These are phyloP conservation scores for Alternaria arborescens DNA, from an alignment of 2,329 filamentous ascomycete species.

Conservation along the genomic window DNA sequence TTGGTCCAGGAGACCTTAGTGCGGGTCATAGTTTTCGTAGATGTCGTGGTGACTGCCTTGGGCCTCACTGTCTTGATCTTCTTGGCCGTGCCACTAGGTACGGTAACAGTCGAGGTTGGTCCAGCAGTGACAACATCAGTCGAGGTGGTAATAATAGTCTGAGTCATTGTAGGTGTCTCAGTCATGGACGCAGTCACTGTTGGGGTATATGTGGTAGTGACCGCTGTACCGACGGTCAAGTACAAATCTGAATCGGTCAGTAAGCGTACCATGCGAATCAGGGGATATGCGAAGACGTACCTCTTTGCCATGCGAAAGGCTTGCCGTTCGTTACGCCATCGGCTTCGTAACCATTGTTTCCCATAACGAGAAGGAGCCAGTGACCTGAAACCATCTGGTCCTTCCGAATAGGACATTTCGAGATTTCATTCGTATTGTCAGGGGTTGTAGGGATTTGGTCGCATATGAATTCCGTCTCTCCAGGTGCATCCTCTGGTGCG, in stretches of 20 bases:
- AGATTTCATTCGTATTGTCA: constrained; percentile 49
- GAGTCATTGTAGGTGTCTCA: constrained; percentile 36
- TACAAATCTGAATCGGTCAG: constrained; percentile 38
- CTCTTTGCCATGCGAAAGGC: constrained; percentile 57
- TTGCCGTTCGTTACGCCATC: constrained; percentile 35
- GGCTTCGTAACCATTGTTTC: constrained; percentile 52
- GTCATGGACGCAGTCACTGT: constrained; percentile 47
- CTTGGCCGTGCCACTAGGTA: constrained; percentile 45
- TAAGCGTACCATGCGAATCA: background rate
- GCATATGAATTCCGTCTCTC: constrained; percentile 53
- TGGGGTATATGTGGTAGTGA: constrained; percentile 42
- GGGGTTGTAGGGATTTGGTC: constrained; percentile 53
- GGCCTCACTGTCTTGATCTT: constrained; percentile 45
- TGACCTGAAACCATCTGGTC: constrained; percentile 55
- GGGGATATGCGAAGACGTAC: constrained; percentile 40
- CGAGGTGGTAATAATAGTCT: constrained; percentile 36
- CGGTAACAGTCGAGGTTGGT: constrained; percentile 42
- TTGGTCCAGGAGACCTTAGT: constrained; percentile 40
- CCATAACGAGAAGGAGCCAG: constrained; percentile 56
- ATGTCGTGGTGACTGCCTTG: constrained; percentile 33
- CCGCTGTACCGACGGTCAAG: constrained; percentile 45
- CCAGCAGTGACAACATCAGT: constrained; percentile 35
- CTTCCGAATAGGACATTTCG: constrained; percentile 56
- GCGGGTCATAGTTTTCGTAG: constrained; percentile 38
- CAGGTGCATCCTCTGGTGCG: constrained; percentile 41